phyloP scores from a whole-genome alignment of 768 basidiomycete genomes.

The Clitopilus passeckerianus region DNA sequence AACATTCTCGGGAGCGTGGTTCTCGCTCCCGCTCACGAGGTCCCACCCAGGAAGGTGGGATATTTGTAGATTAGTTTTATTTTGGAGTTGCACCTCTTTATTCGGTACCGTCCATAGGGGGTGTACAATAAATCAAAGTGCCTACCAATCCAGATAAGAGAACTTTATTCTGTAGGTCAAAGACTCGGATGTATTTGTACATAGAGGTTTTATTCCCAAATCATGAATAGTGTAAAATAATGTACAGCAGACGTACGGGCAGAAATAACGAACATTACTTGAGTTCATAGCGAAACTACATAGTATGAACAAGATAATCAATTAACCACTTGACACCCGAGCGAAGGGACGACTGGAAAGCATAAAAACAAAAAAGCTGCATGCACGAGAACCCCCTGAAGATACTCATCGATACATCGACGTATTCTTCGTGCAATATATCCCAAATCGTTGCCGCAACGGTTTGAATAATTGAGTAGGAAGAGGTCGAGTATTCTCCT shows the following conservation, averaged over 20 bases:
- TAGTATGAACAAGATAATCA: conserved; percentile 1
- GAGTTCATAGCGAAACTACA: too few relatives aligned
- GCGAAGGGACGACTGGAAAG: too few relatives aligned
- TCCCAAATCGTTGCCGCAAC: conserved; percentile 28
- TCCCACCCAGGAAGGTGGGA: conserved; percentile 20
- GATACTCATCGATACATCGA: conserved; percentile 18
- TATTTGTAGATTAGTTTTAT: conserved; percentile 23
- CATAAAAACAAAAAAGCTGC: conserved; percentile 16
- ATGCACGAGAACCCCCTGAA: background rate
- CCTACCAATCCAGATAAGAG: too few relatives aligned
- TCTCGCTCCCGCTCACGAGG: conserved; percentile 10
- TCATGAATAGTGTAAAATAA: too few relatives aligned
- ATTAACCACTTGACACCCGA: background rate
- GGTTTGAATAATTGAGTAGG: conserved; percentile 19
- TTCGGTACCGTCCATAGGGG: too few relatives aligned
- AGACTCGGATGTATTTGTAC: too few relatives aligned
- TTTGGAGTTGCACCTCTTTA: too few relatives aligned
- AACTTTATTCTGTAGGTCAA: too few relatives aligned
- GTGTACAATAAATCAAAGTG: too few relatives aligned
- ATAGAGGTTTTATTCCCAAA: too few relatives aligned
- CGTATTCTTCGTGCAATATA: conserved; percentile 33
- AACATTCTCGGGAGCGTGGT: conserved; percentile 4
- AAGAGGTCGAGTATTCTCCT: conserved; percentile 21
- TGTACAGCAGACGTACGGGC: too few relatives aligned
- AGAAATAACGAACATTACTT: too few relatives aligned